Evolutionary conservation across 2,329 filamentous ascomycete species (phyloP).

Genomic region (Lomentospora prolificans): DNA sequence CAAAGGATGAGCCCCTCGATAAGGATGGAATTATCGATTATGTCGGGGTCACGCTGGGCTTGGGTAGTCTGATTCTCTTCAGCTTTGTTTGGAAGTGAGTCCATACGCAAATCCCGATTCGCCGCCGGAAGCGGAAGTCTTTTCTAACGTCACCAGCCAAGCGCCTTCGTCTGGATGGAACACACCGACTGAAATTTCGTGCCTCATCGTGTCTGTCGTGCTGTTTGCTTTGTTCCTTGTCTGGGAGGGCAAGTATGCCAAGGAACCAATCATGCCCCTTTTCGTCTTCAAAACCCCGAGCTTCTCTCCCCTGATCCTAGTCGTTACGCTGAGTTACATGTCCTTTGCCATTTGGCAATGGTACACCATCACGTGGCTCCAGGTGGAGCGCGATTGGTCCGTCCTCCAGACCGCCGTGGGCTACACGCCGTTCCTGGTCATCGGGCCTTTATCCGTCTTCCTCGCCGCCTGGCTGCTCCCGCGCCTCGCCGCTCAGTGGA

Average conservation of each 20-base stretch:
- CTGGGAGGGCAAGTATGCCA: conserved; percentile 36
- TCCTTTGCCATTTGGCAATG: conserved; percentile 44
- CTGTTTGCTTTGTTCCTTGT: conserved; percentile 46
- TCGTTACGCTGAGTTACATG: conserved; percentile 43
- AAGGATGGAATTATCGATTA: conserved; percentile 22
- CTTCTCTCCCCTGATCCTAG: conserved; percentile 34
- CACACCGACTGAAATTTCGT: conserved; percentile 41
- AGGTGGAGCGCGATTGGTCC: conserved; percentile 28
- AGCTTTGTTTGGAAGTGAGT: conserved; percentile 54
- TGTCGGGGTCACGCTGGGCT: conserved; percentile 31
- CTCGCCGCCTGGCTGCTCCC: conserved; percentile 32
- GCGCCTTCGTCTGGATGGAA: conserved; percentile 50
- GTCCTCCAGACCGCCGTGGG: conserved; percentile 34
- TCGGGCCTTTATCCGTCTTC: conserved; percentile 34
- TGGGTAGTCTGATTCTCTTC: conserved; percentile 48
- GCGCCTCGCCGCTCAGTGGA: conserved; percentile 25
- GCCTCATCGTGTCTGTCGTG: conserved; percentile 46
- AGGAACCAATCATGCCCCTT: conserved; percentile 45
- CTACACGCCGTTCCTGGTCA: conserved; percentile 32
- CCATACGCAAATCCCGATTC: not conserved
- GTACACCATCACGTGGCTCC: conserved; percentile 40
- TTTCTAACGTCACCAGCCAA: conserved; percentile 23
- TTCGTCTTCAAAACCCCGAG: conserved; percentile 29
- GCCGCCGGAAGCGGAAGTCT: not conserved
- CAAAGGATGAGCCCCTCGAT: conserved; percentile 5